phyloP scores from a whole-genome alignment of 73 alveolate genomes.

The Symbiodinium natans region DNA sequence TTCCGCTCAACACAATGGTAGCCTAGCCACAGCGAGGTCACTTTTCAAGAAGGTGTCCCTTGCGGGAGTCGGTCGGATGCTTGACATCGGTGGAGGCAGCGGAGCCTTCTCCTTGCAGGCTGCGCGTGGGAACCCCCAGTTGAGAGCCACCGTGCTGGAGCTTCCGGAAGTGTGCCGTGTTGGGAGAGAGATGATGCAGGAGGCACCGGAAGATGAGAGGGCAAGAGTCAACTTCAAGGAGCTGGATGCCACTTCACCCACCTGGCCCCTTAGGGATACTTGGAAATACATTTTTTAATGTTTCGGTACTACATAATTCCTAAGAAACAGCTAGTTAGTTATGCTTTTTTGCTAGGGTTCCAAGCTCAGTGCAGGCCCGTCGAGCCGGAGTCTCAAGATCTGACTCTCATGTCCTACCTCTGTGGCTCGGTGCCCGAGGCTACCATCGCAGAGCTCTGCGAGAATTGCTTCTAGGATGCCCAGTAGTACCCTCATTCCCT shows the following conservation, averaged over 20 bases:
- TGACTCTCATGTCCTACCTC: constrained; percentile 48
- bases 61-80: not conserved
- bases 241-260: constrained; percentile 67
- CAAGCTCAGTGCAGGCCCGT: too few species aligned
- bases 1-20: constrained; percentile 67
- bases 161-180: constrained; percentile 59
- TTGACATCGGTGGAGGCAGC: constrained; percentile 75
- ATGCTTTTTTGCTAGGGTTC: too few species aligned
- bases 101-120: constrained; percentile 84
- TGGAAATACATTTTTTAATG: too few species aligned
- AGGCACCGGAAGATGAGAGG: not conserved
- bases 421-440: constrained; percentile 87
- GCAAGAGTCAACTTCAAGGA: not conserved
- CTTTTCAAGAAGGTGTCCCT: constrained; percentile 46
- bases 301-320: too few species aligned
- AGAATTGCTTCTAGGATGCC: too few species aligned
- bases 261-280: constrained; percentile 27
- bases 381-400: not conserved
- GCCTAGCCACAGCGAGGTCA: constrained; percentile 67
- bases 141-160: constrained; percentile 50
- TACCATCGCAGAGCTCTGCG: not conserved
- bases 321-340: too few species aligned
- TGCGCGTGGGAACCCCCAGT: not conserved
- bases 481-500: too few species aligned
- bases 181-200: not conserved